Evolutionary conservation across 2,329 filamentous ascomycete species (phyloP), one percentile per base, ranked within the genome.

Genomic region (Pyrenochaeta sp.): DNA sequence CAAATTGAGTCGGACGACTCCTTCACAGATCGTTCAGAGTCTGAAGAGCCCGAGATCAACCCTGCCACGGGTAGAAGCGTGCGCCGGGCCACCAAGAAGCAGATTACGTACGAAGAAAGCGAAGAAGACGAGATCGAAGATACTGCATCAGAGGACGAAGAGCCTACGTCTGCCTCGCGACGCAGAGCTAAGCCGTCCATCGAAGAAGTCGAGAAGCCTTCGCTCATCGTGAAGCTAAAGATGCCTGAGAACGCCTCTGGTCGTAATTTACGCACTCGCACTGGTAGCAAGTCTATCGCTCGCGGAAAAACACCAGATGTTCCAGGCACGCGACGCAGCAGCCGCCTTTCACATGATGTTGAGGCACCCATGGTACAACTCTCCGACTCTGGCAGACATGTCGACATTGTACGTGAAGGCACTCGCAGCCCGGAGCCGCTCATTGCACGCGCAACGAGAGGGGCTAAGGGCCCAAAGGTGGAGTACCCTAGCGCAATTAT

Each of bases 331-430:
- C 77, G 86, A 58, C 80, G 85, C 56, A 86, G 81, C 58, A 86
- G 83, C 66, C 85, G 86, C 40, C 78, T 85, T 15, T 85, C 82
- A 20, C 83, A 85, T 56, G 83, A 85, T 58, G 77, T 82, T 3
- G 80, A 83, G 21, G 81, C 83, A 31, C 80, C 83, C 30, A 79
- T 87, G 12, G 75, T 86, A 40, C 83, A 82, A 14, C 74, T 88
- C 39, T 83, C 85, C 2, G 82, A 84, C 58, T 87, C 85, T 7
- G 85, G 85, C 15, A 82, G 78, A 53, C 84, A 87, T 68, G 79
- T 81, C 52, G 73, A 83, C 48, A 77, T 84, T 4, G 76, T 86
- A 9, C 78, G 84, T 54, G 76, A 79, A 59, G 83, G 81, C 21
- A 85, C 84, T 2, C 76, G 75, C 35, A 86, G 80, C 50, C 81